A percentile compares a stretch with the other conserved stretches of the same genome.
These are phyloP conservation scores for Trypanosoma melophagium DNA, from an alignment of 208 protist genomes.

Conservation along the genomic window DNA sequence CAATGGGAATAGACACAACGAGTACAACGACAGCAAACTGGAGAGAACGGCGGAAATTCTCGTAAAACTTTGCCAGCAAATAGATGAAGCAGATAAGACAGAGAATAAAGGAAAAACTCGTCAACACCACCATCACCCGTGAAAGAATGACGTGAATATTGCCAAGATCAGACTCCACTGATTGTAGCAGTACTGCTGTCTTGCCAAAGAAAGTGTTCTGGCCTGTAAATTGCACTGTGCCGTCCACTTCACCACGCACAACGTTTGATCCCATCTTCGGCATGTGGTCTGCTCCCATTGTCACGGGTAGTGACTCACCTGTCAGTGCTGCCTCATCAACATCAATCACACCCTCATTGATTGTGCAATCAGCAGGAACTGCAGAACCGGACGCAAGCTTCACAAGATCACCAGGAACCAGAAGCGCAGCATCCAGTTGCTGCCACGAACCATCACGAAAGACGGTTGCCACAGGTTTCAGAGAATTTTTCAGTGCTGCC, in stretches of 20 bases:
- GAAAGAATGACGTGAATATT: constrained; percentile 59
- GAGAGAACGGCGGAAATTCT: constrained; percentile 59
- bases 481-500: constrained; percentile 84
- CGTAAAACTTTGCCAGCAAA: constrained; percentile 65
- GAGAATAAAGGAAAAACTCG: constrained; percentile 58
- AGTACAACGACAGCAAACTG: constrained; percentile 86
- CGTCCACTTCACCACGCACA: constrained; percentile 76
- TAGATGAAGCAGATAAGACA: constrained; percentile 80
- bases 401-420: constrained; percentile 95
- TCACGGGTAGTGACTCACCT: constrained; percentile 95
- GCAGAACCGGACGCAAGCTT: constrained; percentile 90
- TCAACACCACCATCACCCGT: constrained; percentile 68
- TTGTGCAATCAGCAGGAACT: constrained; percentile 92
- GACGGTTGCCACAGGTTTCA: constrained; percentile 80
- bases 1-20: constrained; percentile 92
- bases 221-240: constrained; percentile 85
- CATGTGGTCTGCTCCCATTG: constrained; percentile 80
- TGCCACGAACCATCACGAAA: constrained; percentile 86
- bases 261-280: constrained; percentile 92
- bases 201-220: constrained; percentile 93
- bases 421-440: constrained; percentile 63
- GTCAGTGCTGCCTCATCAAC: constrained; percentile 95
- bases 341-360: constrained; percentile 84
- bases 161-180: constrained; percentile 75
- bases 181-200: constrained; percentile 87